A percentile compares a stretch with the other conserved stretches of the same genome.
These are phyloP conservation scores for Vitis hybrid DNA, from an alignment of 177 flowering plant genomes.

Conservation along the genomic window DNA sequence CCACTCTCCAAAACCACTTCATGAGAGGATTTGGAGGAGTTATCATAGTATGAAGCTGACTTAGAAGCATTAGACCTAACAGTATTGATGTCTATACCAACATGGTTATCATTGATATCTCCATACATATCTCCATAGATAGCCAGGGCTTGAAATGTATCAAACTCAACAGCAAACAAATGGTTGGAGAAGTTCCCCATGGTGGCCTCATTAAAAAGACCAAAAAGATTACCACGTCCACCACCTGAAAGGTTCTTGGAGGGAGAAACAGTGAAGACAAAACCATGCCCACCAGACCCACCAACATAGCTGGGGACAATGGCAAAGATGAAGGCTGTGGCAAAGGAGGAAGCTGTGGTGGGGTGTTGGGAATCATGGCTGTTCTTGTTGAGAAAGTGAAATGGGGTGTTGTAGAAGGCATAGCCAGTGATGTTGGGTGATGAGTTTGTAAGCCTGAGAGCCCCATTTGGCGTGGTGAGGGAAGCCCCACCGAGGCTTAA, in stretches of 20 bases:
- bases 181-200: conserved; percentile 19
- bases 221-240: conserved; percentile 19
- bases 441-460: conserved; percentile 33
- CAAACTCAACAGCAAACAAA: conserved; percentile 38
- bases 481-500: conserved; percentile 20
- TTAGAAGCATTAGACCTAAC: conserved; percentile 3
- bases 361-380: too few species aligned
- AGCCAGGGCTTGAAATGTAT: conserved; percentile 30
- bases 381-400: conserved; percentile 1
- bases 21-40: not conserved
- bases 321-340: conserved; percentile 34
- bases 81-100: conserved; percentile 34
- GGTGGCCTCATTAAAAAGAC: conserved; percentile 24
- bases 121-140: not conserved
- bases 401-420: conserved; percentile 38
- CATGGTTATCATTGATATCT: conserved; percentile 34
- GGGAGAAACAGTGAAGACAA: conserved; percentile 35
- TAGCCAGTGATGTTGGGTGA: conserved; percentile 30
- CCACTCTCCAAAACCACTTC: conserved; percentile 20
- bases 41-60: conserved; percentile 11
- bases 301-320: conserved; percentile 2
- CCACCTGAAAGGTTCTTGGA: conserved; percentile 18
- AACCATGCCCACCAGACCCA: conserved; percentile 29
- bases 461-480: conserved; percentile 21
- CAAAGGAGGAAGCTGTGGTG: conserved; percentile 23